phyloP scores from a whole-genome alignment of 805 yeast species.

The Wickerhamiella allomyrinae region DNA sequence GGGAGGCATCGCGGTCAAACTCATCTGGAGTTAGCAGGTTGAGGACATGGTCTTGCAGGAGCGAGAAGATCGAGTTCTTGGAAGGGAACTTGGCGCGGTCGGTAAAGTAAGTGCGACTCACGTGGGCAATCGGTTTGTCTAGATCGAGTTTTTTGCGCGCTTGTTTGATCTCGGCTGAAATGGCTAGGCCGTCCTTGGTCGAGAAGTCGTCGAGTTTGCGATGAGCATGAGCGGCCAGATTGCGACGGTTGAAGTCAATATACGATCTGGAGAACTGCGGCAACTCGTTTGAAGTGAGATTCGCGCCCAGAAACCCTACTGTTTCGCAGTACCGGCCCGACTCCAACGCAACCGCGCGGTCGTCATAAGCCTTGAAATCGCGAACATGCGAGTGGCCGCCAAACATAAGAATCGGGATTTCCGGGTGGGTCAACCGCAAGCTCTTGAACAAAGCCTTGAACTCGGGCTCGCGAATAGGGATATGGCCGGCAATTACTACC shows the following conservation, averaged over 20 bases:
- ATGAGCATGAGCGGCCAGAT: conserved; percentile 45
- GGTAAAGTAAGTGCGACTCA: conserved; percentile 51
- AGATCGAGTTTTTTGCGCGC: conserved; percentile 38
- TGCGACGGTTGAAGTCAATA: conserved; percentile 63
- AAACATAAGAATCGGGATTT: conserved; percentile 59
- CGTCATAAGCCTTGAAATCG: conserved; percentile 59
- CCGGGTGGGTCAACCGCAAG: conserved; percentile 47
- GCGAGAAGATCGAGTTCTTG: conserved; percentile 39
- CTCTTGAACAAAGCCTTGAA: conserved; percentile 31
- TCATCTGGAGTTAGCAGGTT: conserved; percentile 26
- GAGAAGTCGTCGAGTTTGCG: conserved; percentile 25
- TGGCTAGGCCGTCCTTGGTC: conserved; percentile 38
- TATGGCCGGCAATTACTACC: conserved; percentile 59
- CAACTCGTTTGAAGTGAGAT: conserved; percentile 17
- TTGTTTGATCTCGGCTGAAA: conserved; percentile 32
- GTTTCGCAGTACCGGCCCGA: conserved; percentile 89
- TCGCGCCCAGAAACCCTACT: conserved; percentile 61
- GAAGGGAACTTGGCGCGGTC: conserved; percentile 52
- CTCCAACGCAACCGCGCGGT: conserved; percentile 55
- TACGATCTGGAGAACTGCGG: conserved; percentile 44
- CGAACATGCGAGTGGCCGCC: conserved; percentile 92
- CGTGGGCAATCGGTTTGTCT: conserved; percentile 43
- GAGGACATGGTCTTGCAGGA: conserved; percentile 45
- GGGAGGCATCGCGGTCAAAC: conserved; percentile 17
- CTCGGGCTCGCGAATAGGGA: conserved; percentile 57